Base-by-base conservation (phyloP, 139 green algal genomes). In the Spirogloea muscicola region DNA sequence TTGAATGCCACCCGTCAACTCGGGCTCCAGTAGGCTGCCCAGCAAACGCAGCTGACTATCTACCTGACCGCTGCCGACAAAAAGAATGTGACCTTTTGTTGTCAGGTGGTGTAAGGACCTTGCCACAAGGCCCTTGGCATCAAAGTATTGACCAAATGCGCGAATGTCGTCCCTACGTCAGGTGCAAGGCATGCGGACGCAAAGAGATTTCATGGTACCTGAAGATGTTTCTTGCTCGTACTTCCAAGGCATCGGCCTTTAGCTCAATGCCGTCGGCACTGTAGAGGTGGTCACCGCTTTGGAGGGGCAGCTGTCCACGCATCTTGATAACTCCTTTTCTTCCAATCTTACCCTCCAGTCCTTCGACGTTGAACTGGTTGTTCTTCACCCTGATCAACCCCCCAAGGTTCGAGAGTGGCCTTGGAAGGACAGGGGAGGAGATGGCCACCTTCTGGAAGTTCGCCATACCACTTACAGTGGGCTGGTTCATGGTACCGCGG, bases 151-250 rank as follows among this genome's bases (percentile, higher is more conserved):
- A 55, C 21, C 21, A 55, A 55, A 55, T 31, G 21, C 21, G 46
- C 46, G 21, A 21, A 31, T 55, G 21, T 31, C 21, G 21, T 21
- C 21, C 46, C 46, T 31, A 55, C 21, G 21, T 55, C 46, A 21
- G 21, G 21, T 31, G 21, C 21, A 31, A 31, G 21, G 21, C 21
- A 16, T 64, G 29, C 29, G 16, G 29, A 10, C 13, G 29, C 13
- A 16, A 10, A 64, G 55, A 10, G 18, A 13, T 21, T 13, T 13
- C n/a, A n/a, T n/a, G n/a, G n/a, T n/a, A 81, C 72, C 72, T 81
- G 77, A 81, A 84, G 31, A 77, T 77, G 39, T 84, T 84, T 27
- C 62, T 44, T 13, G 84, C 77, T 18, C 78, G 76, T 39, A 84
- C 74, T 79, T 84, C 78, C 27, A 84, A 34, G n/a, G n/a, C 21